Evolutionary conservation across 345 rosid species (phyloP).

Genomic region (Lagerstroemia speciosa): DNA sequence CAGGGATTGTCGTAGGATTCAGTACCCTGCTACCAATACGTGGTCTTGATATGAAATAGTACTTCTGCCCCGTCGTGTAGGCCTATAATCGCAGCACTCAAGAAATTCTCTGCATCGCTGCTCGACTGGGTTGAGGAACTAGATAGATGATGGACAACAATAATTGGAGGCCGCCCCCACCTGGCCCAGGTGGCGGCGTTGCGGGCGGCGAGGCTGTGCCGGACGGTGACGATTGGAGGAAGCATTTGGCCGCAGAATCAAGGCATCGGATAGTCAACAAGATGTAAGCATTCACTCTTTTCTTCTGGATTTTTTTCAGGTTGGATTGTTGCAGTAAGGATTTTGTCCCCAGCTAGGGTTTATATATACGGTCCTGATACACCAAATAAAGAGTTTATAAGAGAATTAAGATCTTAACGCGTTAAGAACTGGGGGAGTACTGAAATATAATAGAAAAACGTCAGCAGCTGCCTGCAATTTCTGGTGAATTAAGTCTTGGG

Average conservation of each 20-base stretch:
- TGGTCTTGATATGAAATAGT: neutral
- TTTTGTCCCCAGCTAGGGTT: too few relatives aligned
- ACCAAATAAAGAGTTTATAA: too few relatives aligned
- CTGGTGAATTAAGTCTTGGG: too few relatives aligned
- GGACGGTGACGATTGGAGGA: conserved; percentile 57
- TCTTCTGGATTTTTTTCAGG: too few relatives aligned
- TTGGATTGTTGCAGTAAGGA: too few relatives aligned
- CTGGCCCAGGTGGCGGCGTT: conserved; percentile 21
- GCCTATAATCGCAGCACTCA: neutral
- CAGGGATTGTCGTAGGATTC: neutral
- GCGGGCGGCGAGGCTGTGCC: conserved; percentile 21
- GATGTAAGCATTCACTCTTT: too few relatives aligned
- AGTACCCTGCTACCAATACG: neutral
- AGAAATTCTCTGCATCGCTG: neutral
- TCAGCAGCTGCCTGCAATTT: too few relatives aligned
- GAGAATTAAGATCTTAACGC: too few relatives aligned
- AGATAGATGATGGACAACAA: conserved; percentile 24
- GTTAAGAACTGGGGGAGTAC: too few relatives aligned
- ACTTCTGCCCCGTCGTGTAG: too few relatives aligned
- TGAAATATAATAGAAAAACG: too few relatives aligned
- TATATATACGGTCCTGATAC: too few relatives aligned
- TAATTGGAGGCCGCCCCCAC: conserved; percentile 29
- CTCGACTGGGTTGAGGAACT: neutral
- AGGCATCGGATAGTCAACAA: conserved; percentile 39
- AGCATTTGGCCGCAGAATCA: conserved; percentile 30